Evolutionary conservation across 163 green algal genomes (phyloP), one percentile per base, ranked within the genome.

Genomic region (Scenedesmus sp.): DNA sequence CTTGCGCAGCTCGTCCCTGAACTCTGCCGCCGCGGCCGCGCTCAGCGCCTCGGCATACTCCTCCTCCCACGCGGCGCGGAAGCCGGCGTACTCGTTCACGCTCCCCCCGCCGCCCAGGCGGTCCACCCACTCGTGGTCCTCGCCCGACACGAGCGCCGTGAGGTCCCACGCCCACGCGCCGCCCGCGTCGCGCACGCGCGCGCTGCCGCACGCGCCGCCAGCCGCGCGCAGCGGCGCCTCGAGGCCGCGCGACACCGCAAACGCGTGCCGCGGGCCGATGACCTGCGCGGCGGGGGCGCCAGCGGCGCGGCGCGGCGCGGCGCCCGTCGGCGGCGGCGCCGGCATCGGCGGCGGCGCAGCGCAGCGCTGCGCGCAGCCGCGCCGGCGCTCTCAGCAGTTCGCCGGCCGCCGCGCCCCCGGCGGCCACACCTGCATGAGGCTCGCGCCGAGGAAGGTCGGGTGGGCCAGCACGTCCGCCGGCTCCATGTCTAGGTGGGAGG

Each of bases 341-440:
- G n/a, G n/a, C n/a, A n/a, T n/a, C n/a, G n/a, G n/a, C n/a, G n/a
- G n/a, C n/a, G n/a, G n/a, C n/a, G n/a, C n/a, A n/a, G n/a, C n/a
- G n/a, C n/a, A n/a, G n/a, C n/a, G n/a, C n/a, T n/a, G n/a, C n/a
- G n/a, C n/a, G n/a, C n/a, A n/a, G n/a, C n/a, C n/a, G n/a, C n/a
- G n/a, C n/a, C n/a, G n/a, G n/a, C n/a, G n/a, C n/a, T n/a, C n/a
- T n/a, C n/a, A n/a, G n/a, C n/a, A n/a, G n/a, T n/a, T n/a, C n/a
- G n/a, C n/a, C n/a, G n/a, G n/a, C n/a, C n/a, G n/a, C n/a, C n/a
- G n/a, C n/a, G n/a, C n/a, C n/a, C n/a, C n/a, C n/a, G n/a, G n/a
- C n/a, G n/a, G n/a, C n/a, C n/a, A n/a, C 29, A 64, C 73, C 73
- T 81, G 73, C 73, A 81, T 81, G 62, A 81, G 73, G 10, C 31